Conservation (phyloP, 1,284 basidiomycete genomes). For the Sporisorium graminicola region DNA sequence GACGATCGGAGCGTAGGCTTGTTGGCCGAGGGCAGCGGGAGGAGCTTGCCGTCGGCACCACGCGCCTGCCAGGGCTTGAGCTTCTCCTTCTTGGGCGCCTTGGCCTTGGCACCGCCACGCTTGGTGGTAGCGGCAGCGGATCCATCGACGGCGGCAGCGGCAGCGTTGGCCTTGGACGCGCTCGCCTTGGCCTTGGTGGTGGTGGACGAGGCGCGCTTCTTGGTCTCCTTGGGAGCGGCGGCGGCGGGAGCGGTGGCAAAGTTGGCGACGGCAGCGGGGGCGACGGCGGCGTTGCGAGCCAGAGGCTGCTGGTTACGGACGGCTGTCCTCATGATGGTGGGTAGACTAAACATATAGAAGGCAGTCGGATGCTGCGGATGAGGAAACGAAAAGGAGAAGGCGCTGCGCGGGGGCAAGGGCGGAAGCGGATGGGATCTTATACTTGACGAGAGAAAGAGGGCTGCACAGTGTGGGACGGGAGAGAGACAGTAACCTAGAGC, state of each 20-base stretch:
- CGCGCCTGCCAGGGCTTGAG: slow-evolving; percentile 59
- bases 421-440: slow-evolving; percentile 33
- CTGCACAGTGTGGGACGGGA: too few relatives aligned
- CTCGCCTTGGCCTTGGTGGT: slow-evolving; percentile 45
- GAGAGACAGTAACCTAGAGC: slow-evolving; percentile 2
- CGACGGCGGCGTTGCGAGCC: slow-evolving; percentile 34
- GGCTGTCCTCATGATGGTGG: slow-evolving; percentile 42
- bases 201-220: slow-evolving; percentile 50
- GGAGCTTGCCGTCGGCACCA: slow-evolving; percentile 58
- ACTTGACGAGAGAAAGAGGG: slow-evolving; percentile 19
- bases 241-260: slow-evolving; percentile 33
- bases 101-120: slow-evolving; percentile 39
- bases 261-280: slow-evolving; percentile 36
- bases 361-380: slow-evolving; percentile 41
- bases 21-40: slow-evolving; percentile 62
- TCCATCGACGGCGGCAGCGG: slow-evolving; percentile 18
- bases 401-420: slow-evolving; percentile 17
- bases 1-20: slow-evolving; percentile 60
- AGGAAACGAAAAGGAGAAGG: slow-evolving; percentile 18
- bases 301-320: slow-evolving; percentile 39
- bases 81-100: slow-evolving; percentile 58
- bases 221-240: slow-evolving; percentile 40
- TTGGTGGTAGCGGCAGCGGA: slow-evolving; percentile 37
- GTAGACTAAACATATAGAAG: slow-evolving; percentile 39
- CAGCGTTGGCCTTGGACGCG: slow-evolving; percentile 26